Base-by-base conservation (phyloP, 2,329 filamentous ascomycete species). In the Podosphaera aphanis region DNA sequence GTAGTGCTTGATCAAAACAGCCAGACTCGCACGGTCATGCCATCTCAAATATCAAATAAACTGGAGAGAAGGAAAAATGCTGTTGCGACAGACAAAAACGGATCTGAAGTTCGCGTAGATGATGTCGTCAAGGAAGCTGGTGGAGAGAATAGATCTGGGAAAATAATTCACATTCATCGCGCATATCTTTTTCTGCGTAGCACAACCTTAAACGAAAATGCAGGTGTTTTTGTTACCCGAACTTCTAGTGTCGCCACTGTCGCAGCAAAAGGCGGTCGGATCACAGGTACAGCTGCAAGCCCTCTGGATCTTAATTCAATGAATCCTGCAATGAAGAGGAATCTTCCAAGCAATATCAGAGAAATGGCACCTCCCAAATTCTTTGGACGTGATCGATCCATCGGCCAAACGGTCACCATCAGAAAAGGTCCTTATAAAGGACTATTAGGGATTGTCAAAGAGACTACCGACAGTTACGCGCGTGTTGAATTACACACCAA, bases 401-500 rank as follows among this genome's bases (percentile, higher is more conserved):
- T 95, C 51, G 86, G 86, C 38, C 88, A 93, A 64, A 94, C 85
- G 0, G 85, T 95, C 39, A 83, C 79, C 44, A 81, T 95, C 57
- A 75, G 78, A 47, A 84, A 79, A 58, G 90, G 90, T 23, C 77
- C 80, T 19, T 85, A 88, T 67, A 98, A 98, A 64, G 88, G 88
- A 47, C 69, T 94, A 38, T 67, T 95, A 37, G 90, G 90, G 55
- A 93, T 94, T 52, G 86, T 98, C 55, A 94, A 93, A 60, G 88
- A 95, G 59, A 81, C 88, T 0, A 93, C 83, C 5, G 86, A 92
- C 55, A 74, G 74, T 2, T 75, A 81, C 56, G 88, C 84, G 25
- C 80, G 86, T 51, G 81, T 98, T 37, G 90, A 98, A 63, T 66
- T 98, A 35, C 88, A 95, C 59, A 86, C 86, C 5, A 93, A 93